Percentiles rank a stretch among this genome's conserved stretches.
These are phyloP conservation scores for Curvularia sp. DNA, from an alignment of 2,329 filamentous ascomycete species.

Conservation along the genomic window DNA sequence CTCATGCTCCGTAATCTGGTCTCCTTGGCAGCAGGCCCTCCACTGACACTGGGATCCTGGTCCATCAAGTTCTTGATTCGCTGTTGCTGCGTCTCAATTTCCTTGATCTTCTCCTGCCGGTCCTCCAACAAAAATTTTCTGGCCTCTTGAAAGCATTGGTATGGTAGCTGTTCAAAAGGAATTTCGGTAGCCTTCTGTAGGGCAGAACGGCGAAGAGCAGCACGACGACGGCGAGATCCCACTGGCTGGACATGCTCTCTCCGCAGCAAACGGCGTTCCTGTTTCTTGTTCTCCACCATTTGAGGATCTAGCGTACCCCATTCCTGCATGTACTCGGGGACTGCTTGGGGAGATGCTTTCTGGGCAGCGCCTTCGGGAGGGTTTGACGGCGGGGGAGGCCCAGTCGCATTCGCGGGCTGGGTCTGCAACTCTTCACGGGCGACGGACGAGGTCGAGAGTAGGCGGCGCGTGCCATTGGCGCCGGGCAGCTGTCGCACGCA, in stretches of 20 bases:
- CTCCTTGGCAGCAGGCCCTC: conserved; percentile 70
- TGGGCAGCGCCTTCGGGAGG: conserved; percentile 19
- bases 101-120: conserved; percentile 77
- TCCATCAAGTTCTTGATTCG: conserved; percentile 73
- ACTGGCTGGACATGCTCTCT: conserved; percentile 71
- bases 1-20: conserved; percentile 72
- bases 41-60: conserved; percentile 63
- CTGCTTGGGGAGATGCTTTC: conserved; percentile 18
- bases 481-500: conserved; percentile 43
- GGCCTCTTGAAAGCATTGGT: conserved; percentile 97
- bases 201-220: conserved; percentile 46
- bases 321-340: conserved; percentile 46
- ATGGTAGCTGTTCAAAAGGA: conserved; percentile 92
- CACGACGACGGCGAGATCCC: conserved; percentile 82
- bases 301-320: conserved; percentile 46
- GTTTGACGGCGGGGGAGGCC: conserved; percentile 29
- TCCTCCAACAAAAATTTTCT: conserved; percentile 82
- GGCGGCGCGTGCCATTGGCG: conserved; percentile 47
- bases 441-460: conserved; percentile 57
- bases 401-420: conserved; percentile 28
- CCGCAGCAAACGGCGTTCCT: conserved; percentile 73
- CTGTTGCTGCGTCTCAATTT: conserved; percentile 71
- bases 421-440: conserved; percentile 54
- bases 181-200: conserved; percentile 67
- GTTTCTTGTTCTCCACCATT: conserved; percentile 49